These are phyloP conservation scores for Linnemannia hyalina DNA, from an alignment of 192 early-diverging fungal genomes.

Conservation along the genomic window DNA sequence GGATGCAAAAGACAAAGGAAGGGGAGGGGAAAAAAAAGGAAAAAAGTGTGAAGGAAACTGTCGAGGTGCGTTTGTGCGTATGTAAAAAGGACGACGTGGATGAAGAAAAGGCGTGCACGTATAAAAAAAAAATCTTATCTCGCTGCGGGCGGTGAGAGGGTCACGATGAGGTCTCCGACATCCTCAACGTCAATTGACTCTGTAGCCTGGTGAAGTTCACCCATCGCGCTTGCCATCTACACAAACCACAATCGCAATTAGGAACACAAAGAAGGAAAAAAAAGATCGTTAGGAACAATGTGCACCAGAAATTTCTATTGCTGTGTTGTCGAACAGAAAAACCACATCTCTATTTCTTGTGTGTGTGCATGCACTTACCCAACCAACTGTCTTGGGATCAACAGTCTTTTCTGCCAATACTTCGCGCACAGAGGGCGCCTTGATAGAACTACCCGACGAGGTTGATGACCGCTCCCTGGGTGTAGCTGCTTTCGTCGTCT, in stretches of 20 bases:
- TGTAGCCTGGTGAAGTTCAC: constrained; percentile 49
- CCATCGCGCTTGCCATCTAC: constrained; percentile 54
- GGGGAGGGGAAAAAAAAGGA: too few relatives aligned
- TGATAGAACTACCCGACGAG: constrained; percentile 42
- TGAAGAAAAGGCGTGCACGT: not conserved
- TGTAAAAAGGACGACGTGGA: not conserved
- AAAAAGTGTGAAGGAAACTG: too few relatives aligned
- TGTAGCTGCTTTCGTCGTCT: constrained; percentile 1
- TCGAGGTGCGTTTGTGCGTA: not conserved
- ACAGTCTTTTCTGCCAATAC: constrained; percentile 51
- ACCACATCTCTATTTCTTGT: not conserved
- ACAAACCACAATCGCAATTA: not conserved
- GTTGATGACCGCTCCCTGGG: constrained; percentile 14
- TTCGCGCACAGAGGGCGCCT: constrained; percentile 53
- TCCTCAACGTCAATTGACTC: constrained; percentile 52
- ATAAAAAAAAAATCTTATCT: constrained; percentile 2
- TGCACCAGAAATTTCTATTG: not conserved
- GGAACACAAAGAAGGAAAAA: too few relatives aligned
- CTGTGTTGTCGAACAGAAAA: not conserved
- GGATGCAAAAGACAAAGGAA: not conserved
- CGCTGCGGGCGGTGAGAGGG: constrained; percentile 27
- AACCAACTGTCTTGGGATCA: constrained; percentile 41
- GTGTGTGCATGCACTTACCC: constrained; percentile 25
- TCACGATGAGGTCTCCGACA: constrained; percentile 54
- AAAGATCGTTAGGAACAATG: not conserved